Base-by-base conservation (phyloP, 2,329 filamentous ascomycete genomes). In the Penicillium sp. region DNA sequence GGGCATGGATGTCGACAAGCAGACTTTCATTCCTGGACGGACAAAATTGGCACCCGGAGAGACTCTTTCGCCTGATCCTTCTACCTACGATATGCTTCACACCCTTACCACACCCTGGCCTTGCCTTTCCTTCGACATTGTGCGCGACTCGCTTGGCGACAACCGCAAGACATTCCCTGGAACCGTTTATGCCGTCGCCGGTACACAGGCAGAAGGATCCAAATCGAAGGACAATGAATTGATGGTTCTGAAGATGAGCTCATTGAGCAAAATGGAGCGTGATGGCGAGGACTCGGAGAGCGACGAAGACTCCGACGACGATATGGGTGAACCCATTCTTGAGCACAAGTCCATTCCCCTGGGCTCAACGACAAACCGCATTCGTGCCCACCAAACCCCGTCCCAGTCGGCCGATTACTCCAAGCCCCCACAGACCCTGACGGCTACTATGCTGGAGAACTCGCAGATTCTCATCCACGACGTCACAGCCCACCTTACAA, bases 71-170 rank as follows among this genome's bases (percentile, higher is more conserved):
- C 93, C 95, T 14, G 95, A 99, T 77, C 83, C 91, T 58, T 91
- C 90, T n/a, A 93, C 93, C 6, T 99, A 99, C 80, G 90, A 97
- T 74, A 96, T 99, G 92, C 86, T 99, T 58, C 95, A 99, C 81
- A 92, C 87, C 60, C 85, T 99, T 62, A 95, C 90, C 75, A 93
- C 93, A 8, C 92, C 92, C 1, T 99, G 95, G 95, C 95, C 95
- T 3, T 99, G 95, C 74, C 84, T 99, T 16, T 98, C 93, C 2
- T 96, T 97, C 77, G 95, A 98, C 73, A 89, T 99, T 59, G 78
- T 99, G 61, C 88, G 84, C 67, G 95, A 99, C 77, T 82, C 83
- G 52, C 84, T 99, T 19, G 95, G 95, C 65, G 89, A 96, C 72
- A 88, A 92, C 75, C 89, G 95, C 71, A 96, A 89, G 75, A 88